phyloP scores from a whole-genome alignment of 2,329 filamentous ascomycete species.

The Penicillium occitanis region DNA sequence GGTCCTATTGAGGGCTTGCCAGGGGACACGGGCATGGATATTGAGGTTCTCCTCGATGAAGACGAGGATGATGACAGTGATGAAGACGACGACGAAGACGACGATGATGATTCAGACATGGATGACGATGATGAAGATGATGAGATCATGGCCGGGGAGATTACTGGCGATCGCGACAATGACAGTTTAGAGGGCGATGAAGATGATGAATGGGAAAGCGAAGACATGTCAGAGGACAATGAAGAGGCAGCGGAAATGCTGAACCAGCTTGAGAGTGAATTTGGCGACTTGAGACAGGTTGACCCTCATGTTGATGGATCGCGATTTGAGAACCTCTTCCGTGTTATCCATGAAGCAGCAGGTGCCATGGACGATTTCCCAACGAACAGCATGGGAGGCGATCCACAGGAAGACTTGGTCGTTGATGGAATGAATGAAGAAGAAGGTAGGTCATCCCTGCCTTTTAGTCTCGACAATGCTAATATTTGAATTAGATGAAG shows the following conservation, averaged over 20 bases:
- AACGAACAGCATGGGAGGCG: slow-evolving; percentile 50
- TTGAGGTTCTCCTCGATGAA: slow-evolving; percentile 85
- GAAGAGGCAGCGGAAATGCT: slow-evolving; percentile 45
- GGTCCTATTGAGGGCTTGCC: slow-evolving; percentile 66
- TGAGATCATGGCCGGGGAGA: slow-evolving; percentile 55
- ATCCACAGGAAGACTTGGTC: slow-evolving; percentile 45
- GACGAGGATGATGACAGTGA: slow-evolving; percentile 65
- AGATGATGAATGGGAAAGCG: slow-evolving; percentile 53
- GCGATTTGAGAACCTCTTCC: slow-evolving; percentile 49
- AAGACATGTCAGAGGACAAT: slow-evolving; percentile 49
- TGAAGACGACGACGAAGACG: slow-evolving; percentile 60
- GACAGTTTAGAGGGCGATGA: slow-evolving; percentile 49
- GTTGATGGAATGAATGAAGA: slow-evolving; percentile 61
- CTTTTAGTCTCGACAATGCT: slow-evolving; percentile 43
- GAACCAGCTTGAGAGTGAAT: slow-evolving; percentile 44
- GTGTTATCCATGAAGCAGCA: slow-evolving; percentile 44
- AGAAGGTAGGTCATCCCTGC: slow-evolving; percentile 46
- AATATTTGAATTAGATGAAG: slow-evolving; percentile 52
- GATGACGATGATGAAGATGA: slow-evolving; percentile 56
- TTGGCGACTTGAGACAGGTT: slow-evolving; percentile 42
- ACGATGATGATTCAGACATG: slow-evolving; percentile 58
- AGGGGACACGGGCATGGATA: slow-evolving; percentile 64
- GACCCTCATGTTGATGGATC: slow-evolving; percentile 44
- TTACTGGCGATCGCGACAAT: slow-evolving; percentile 57
- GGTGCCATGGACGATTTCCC: slow-evolving; percentile 45